These are phyloP conservation scores for Salvia splendens DNA, from an alignment of 257 asterid species.

Conservation along the genomic window DNA sequence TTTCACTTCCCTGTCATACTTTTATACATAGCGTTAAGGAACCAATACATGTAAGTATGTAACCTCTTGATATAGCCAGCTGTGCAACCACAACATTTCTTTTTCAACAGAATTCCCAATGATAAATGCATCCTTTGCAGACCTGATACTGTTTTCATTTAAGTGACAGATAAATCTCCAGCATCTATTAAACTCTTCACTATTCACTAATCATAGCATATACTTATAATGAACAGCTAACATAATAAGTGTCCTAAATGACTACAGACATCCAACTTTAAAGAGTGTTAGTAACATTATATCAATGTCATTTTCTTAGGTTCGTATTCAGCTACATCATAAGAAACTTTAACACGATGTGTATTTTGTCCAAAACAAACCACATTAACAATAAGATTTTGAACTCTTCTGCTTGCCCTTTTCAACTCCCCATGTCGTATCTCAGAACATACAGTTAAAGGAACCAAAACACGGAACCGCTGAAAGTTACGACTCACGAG, in stretches of 20 bases:
- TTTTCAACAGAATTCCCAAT: slow-evolving; percentile 5
- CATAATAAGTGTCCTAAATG: neutral
- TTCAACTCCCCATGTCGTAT: too few species aligned
- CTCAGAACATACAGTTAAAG: too few species aligned
- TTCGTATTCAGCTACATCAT: neutral
- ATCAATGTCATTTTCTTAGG: neutral
- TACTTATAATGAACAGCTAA: neutral
- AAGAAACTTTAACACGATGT: slow-evolving; percentile 10
- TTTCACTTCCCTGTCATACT: neutral
- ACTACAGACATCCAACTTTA: slow-evolving; percentile 7
- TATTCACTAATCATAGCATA: neutral
- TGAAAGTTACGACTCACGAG: slow-evolving; percentile 5
- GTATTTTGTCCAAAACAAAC: slow-evolving; percentile 3
- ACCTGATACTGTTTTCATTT: slow-evolving; percentile 15
- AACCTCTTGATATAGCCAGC: slow-evolving; percentile 16
- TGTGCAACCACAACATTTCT: neutral
- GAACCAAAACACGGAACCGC: slow-evolving; percentile 13
- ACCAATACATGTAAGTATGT: neutral
- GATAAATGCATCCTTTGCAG: neutral
- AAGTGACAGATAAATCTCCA: slow-evolving; percentile 18
- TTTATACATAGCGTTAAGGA: neutral
- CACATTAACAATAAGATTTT: too few species aligned
- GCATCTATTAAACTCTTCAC: slow-evolving; percentile 17
- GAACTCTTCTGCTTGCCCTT: too few species aligned
- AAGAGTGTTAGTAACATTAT: neutral